Conservation (phyloP, 345 rosid genomes). For the Bruguiera sexangula region DNA sequence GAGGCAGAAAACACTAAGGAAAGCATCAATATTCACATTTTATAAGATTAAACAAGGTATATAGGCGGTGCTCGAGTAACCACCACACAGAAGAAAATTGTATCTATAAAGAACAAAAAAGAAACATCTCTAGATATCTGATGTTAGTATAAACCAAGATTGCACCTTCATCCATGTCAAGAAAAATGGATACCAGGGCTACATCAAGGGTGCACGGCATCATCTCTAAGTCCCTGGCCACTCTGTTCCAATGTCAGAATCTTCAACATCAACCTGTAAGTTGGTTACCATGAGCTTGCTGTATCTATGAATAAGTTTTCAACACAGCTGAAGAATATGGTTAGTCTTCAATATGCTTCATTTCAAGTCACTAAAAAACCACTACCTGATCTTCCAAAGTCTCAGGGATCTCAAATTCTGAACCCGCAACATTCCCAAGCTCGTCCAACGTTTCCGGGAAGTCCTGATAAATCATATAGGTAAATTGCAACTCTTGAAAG, state of each 20-base stretch:
- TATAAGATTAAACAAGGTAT: background rate
- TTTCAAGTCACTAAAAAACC: constrained; percentile 20
- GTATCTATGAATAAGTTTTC: constrained; percentile 13
- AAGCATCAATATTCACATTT: constrained; percentile 8
- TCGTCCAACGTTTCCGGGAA: constrained; percentile 46
- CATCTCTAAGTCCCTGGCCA: constrained; percentile 30
- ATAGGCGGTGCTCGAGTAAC: background rate
- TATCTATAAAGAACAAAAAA: constrained; percentile 12
- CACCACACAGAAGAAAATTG: background rate
- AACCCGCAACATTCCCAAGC: constrained; percentile 40
- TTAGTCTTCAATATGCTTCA: constrained; percentile 19
- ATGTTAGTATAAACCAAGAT: constrained; percentile 26
- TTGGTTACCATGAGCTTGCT: constrained; percentile 13
- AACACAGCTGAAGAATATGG: constrained; percentile 14
- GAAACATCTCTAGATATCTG: constrained; percentile 7
- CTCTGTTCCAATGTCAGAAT: constrained; percentile 18
- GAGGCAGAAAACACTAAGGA: background rate
- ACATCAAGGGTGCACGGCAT: background rate
- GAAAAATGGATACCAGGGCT: constrained; percentile 11
- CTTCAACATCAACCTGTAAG: constrained; percentile 28
- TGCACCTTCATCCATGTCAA: constrained; percentile 10
- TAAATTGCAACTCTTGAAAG: background rate
- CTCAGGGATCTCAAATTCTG: constrained; percentile 49
- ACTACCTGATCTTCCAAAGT: constrained; percentile 47
- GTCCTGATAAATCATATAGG: constrained; percentile 24